These are phyloP conservation scores for Alisma plantagoaquatica DNA, from an alignment of 106 monocot genomes.

Conservation along the genomic window DNA sequence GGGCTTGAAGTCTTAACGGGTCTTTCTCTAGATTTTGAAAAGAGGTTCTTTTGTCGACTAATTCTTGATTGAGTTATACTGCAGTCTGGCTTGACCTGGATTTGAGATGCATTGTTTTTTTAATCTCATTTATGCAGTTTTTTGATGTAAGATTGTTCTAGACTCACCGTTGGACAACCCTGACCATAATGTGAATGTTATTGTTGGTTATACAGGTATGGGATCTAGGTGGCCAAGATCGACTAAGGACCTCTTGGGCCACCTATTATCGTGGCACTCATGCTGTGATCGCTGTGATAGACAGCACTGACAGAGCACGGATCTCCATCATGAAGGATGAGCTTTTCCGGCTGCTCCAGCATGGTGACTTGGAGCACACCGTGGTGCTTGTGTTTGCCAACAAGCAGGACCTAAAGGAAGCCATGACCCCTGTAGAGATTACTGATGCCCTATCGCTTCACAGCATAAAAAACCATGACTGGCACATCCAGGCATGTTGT, in stretches of 20 bases:
- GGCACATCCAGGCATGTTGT: conserved; percentile 93
- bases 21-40: too few species aligned
- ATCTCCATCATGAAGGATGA: conserved; percentile 93
- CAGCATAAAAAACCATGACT: conserved; percentile 96
- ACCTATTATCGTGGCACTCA: conserved; percentile 95
- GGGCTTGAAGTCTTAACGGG: too few species aligned
- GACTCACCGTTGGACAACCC: too few species aligned
- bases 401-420: conserved; percentile 98
- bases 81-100: too few species aligned
- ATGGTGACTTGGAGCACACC: conserved; percentile 64
- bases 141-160: too few species aligned
- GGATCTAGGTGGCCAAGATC: conserved; percentile 97
- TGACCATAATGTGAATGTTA: too few species aligned
- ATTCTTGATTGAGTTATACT: too few species aligned
- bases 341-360: conserved; percentile 74
- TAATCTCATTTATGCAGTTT: too few species aligned
- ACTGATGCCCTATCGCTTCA: conserved; percentile 91
- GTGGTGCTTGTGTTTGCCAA: conserved; percentile 92
- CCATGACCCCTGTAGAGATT: conserved; percentile 94
- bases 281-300: conserved; percentile 83
- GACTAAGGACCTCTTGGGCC: conserved; percentile 78
- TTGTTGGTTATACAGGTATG: too few species aligned
- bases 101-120: too few species aligned
- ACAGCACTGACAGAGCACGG: conserved; percentile 86
- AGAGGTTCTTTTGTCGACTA: too few species aligned